Conservation (phyloP, 768 basidiomycete genomes). For the Scleroderma citrinum region DNA sequence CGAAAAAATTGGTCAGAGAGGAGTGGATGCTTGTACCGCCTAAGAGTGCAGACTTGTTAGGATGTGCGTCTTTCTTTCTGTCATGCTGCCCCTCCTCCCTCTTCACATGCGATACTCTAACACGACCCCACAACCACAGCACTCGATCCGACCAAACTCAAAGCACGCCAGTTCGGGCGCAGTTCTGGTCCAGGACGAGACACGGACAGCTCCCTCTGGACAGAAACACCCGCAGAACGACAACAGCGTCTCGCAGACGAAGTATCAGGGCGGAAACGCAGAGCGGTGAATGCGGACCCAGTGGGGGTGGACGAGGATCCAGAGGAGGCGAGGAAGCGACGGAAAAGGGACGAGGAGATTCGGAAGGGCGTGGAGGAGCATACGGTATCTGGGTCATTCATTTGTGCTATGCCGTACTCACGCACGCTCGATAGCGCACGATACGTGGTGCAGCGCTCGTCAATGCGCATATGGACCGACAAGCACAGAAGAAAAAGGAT, state of each 20-base stretch:
- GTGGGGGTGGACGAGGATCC: slow-evolving; percentile 24
- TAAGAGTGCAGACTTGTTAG: slow-evolving; percentile 58
- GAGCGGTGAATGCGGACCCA: slow-evolving; percentile 49
- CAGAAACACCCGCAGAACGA: slow-evolving; percentile 91
- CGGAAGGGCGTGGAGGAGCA: slow-evolving; percentile 72
- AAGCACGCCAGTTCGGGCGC: slow-evolving; percentile 74
- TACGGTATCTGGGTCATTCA: slow-evolving; percentile 45
- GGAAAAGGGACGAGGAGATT: slow-evolving; percentile 63
- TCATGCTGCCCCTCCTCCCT: not conserved
- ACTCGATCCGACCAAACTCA: slow-evolving; percentile 82
- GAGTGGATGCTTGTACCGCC: slow-evolving; percentile 99
- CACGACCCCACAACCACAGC: too few relatives aligned
- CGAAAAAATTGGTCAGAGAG: slow-evolving; percentile 75
- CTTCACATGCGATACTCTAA: too few relatives aligned
- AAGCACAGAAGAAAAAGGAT: slow-evolving; percentile 32
- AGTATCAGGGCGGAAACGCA: slow-evolving; percentile 83
- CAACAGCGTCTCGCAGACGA: slow-evolving; percentile 93
- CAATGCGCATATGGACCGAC: slow-evolving; percentile 41
- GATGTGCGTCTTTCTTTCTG: not conserved
- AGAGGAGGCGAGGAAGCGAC: slow-evolving; percentile 44
- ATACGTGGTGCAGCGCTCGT: slow-evolving; percentile 51
- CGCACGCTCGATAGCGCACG: slow-evolving; percentile 30
- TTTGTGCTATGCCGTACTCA: not conserved
- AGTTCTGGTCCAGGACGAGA: slow-evolving; percentile 36
- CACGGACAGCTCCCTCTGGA: slow-evolving; percentile 77